Base-by-base conservation (phyloP, 495 filamentous ascomycete genomes). In the Aspergillus nidulans region DNA sequence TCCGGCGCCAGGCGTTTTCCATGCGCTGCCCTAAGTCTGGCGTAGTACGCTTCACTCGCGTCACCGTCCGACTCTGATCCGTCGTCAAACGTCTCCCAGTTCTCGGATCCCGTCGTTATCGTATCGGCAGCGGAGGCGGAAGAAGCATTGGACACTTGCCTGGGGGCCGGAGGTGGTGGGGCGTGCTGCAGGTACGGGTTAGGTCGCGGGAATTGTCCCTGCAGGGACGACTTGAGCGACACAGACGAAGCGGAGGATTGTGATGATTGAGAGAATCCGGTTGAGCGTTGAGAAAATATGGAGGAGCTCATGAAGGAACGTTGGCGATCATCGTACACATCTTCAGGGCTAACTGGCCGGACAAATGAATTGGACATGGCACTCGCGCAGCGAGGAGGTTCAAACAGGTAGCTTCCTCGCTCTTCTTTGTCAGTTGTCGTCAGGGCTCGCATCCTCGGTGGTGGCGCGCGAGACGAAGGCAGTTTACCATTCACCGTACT, bases 41-140 rank as follows among this genome's bases (percentile, higher is more conserved):
- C 85, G 63, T 88, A 91, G 67, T 92, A 91, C 7, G 82, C 77
- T 52, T 91, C 87, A 16, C 81, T 84, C 2, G 81, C 80, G 66
- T 92, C 90, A 28, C 69, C 70, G 59, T 94, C 90, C 0, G 87
- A 86, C 50, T 86, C 90, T 3, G 83, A 86, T 38, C 78, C 82
- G 66, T 90, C 86, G 58, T 90, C 87, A 56, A 91, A 96, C 20
- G 90, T 95, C 73, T 97, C 91, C 91, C 91, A 97, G 68, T 97
- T 97, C 70, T 96, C 91, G 0, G 88, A 92, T 3, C 90, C 89
- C 10, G 88, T 87, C 3, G 85, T 78, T 3, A 72, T 76, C 1
- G 87, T 89, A 56, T 79, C 81, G 25, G 74, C 66, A 15, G 80
- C 80, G 3, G 30, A 34, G n/a, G 80, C 80, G 3, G 30, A 34